Evolutionary conservation across 257 asterid genomes (phyloP).

Genomic region (Handroanthus guayacan): DNA sequence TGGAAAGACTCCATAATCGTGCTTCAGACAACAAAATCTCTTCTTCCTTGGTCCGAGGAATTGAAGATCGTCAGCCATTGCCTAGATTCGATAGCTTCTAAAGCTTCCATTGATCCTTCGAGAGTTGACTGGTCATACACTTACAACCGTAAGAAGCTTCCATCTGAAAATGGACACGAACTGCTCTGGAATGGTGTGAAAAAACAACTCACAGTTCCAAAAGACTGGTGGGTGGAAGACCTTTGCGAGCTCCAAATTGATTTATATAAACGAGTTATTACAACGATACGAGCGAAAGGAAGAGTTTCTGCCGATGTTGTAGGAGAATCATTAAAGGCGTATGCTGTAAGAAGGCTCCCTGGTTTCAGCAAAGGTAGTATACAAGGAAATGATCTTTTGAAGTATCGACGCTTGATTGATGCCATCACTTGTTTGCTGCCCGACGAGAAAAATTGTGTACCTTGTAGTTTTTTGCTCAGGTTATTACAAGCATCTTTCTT

Average conservation of each 20-base stretch:
- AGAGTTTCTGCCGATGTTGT: conserved; percentile 53
- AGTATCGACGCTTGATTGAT: conserved; percentile 67
- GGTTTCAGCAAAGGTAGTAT: conserved; percentile 58
- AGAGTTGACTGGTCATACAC: conserved; percentile 88
- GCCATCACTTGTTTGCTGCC: conserved; percentile 63
- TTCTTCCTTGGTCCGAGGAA: conserved; percentile 78
- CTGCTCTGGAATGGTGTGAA: conserved; percentile 62
- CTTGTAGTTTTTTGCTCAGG: conserved; percentile 69
- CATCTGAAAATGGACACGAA: conserved; percentile 59
- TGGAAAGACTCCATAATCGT: too few relatives aligned
- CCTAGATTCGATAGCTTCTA: conserved; percentile 69
- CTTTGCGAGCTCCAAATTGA: conserved; percentile 74
- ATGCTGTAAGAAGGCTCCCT: conserved; percentile 60
- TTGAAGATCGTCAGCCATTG: conserved; percentile 69
- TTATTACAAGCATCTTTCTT: conserved; percentile 63
- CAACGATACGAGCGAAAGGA: conserved; percentile 62
- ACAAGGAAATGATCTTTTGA: conserved; percentile 56
- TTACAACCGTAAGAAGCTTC: conserved; percentile 65
- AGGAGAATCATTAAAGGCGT: conserved; percentile 74
- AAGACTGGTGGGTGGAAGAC: conserved; percentile 94
- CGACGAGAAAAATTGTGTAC: conserved; percentile 50
- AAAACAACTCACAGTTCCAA: conserved; percentile 64
- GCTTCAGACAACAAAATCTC: conserved; percentile 36
- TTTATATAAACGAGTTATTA: conserved; percentile 58
- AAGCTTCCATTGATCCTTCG: conserved; percentile 63